Evolutionary conservation across 768 basidiomycete genomes (phyloP).

Genomic region (Podaxis sp.): DNA sequence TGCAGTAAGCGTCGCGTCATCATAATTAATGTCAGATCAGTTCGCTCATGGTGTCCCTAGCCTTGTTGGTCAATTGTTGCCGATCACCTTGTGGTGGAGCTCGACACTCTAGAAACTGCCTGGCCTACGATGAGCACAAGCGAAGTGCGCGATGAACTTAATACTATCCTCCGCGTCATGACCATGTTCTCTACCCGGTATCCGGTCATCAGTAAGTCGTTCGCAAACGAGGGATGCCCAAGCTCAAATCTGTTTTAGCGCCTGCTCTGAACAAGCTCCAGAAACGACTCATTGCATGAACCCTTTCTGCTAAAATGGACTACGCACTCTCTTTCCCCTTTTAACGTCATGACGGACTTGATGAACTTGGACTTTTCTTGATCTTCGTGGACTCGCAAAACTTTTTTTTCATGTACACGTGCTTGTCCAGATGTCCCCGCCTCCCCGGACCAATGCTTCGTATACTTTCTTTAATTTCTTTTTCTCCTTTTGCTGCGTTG

Average conservation of each 20-base stretch:
- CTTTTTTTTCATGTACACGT: conserved; percentile 2
- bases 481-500: background rate
- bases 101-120: conserved; percentile 58
- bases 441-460: background rate
- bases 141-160: conserved; percentile 62
- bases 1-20: conserved; percentile 46
- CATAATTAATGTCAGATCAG: background rate
- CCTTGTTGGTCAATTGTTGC: conserved; percentile 72
- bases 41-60: conserved; percentile 30
- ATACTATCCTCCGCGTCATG: conserved; percentile 61
- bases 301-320: conserved; percentile 18
- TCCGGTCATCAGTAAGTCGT: conserved; percentile 49
- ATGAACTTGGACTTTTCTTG: conserved; percentile 1
- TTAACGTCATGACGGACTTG: conserved; percentile 18
- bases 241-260: conserved; percentile 22
- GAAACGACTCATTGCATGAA: conserved; percentile 35
- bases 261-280: conserved; percentile 39
- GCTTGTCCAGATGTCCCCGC: background rate
- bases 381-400: conserved; percentile 11
- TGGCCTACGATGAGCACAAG: conserved; percentile 59
- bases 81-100: conserved; percentile 64
- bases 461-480: conserved; percentile 6
- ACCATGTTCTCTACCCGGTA: conserved; percentile 56
- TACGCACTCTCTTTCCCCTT: conserved; percentile 1
- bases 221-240: background rate